Percentiles rank a stretch among this genome's conserved stretches.
Evolutionary conservation across 1,284 basidiomycete species (phyloP).

Genomic region (Lignosus rhinocerotis): DNA sequence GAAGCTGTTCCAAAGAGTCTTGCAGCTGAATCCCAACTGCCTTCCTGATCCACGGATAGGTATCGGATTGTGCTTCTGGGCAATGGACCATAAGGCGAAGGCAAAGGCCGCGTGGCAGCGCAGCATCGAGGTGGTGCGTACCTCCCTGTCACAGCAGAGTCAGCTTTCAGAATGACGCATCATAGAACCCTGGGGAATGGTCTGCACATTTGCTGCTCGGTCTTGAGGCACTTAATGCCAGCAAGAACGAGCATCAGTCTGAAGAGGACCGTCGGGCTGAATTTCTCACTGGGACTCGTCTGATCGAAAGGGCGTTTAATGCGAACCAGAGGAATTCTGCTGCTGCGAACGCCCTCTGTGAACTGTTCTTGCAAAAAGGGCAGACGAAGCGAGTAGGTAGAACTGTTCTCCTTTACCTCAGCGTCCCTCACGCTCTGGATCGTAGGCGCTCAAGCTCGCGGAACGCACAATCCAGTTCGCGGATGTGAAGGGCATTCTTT

Average conservation of each 20-base stretch:
- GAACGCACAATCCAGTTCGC: conserved; percentile 92
- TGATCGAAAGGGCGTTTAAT: conserved; percentile 75
- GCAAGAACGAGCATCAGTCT: conserved; percentile 61
- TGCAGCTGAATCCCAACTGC: conserved; percentile 75
- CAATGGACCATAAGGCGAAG: conserved; percentile 75
- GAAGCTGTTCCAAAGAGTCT: conserved; percentile 81
- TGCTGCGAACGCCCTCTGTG: conserved; percentile 76
- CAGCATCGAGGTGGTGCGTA: conserved; percentile 75
- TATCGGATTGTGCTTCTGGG: conserved; percentile 90
- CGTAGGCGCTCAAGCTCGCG: conserved; percentile 83
- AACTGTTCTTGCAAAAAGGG: conserved; percentile 71
- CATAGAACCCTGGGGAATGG: conserved; percentile 76
- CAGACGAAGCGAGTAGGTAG: conserved; percentile 50
- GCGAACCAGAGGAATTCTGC: conserved; percentile 74
- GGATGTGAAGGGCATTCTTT: conserved; percentile 78
- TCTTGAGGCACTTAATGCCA: conserved; percentile 79
- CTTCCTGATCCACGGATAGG: conserved; percentile 91
- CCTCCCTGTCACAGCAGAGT: not conserved
- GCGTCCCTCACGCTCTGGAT: conserved; percentile 1
- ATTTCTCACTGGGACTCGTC: conserved; percentile 62
- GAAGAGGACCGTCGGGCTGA: conserved; percentile 62
- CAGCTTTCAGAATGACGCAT: not conserved
- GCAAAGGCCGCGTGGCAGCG: conserved; percentile 89
- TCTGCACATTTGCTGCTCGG: conserved; percentile 80
- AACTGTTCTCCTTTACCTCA: not conserved